Evolutionary conservation across 2,329 filamentous ascomycete species (phyloP), one percentile per base, ranked within the genome.

Genomic region (Trichoderma harzianum): DNA sequence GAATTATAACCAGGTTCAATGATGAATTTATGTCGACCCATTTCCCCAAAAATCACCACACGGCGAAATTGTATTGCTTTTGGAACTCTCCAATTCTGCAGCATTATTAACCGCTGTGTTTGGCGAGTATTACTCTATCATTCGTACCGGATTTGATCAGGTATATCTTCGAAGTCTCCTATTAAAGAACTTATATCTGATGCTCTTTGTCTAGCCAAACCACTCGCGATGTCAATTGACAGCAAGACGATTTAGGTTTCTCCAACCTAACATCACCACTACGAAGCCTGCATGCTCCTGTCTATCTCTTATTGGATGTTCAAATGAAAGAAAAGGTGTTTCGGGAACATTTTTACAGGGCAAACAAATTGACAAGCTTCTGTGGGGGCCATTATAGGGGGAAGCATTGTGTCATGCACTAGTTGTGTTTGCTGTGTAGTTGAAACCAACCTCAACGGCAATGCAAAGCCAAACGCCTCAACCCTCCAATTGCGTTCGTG

Each of bases 401-500:
- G 36, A 67, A 67, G 18, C 32, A 28, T 26, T 28, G 39, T 39
- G 61, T 67, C 57, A 21, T 60, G 10, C 57, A 67, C 60, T 43
- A 28, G 60, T 39, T 18, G 26, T 16, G 7, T 47, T 32, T 61
- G 36, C 36, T 51, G 39, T 30, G 66, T 68, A 61, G 61, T 69
- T 39, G 36, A 61, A 61, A 60, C 28, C 63, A 66, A 65, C 30
- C 43, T 36, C 47, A 34, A 34, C 51, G 55, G 53, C 36, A 47
- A 60, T 60, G 39, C 34, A 30, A 61, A 61, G n/a, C 14, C 55
- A 53, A 43, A 34, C 58, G 67, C 67, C 57, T 28, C 57, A 34
- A 24, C 24, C 57, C 57, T 69, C 57, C 67, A 62, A 69, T 69
- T 51, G 57, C 63, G 30, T 66, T 30, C 26, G 26, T 64, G 61